A percentile compares a stretch with the other conserved stretches of the same genome.
phyloP scores from a whole-genome alignment of 2,329 filamentous ascomycete genomes.

The Fusarium nurragi region DNA sequence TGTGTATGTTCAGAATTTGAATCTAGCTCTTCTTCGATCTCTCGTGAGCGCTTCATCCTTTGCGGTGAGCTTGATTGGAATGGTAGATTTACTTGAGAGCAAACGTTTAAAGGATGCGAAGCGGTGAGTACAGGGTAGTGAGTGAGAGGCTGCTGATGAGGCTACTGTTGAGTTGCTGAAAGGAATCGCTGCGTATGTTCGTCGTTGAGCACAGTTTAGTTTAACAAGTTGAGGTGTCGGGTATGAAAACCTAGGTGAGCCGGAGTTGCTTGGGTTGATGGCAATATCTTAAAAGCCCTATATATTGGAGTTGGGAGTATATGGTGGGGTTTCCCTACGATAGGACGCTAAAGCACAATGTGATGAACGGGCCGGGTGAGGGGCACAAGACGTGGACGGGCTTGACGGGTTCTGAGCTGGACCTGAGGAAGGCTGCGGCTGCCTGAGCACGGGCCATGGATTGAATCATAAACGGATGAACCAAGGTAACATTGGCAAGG shows the following conservation, averaged over 20 bases:
- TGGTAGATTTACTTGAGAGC: constrained; percentile 43
- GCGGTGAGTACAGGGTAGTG: constrained; percentile 39
- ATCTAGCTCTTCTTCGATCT: constrained; percentile 60
- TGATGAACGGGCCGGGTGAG: constrained; percentile 25
- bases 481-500: not conserved
- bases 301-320: constrained; percentile 9
- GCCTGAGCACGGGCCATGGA: constrained; percentile 23
- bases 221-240: not conserved
- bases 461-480: not conserved
- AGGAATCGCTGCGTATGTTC: not conserved
- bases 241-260: not conserved
- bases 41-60: constrained; percentile 71
- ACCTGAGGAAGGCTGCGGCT: not conserved
- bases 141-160: not conserved
- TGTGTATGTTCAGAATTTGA: constrained; percentile 39
- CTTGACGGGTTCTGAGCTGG: not conserved
- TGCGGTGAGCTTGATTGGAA: constrained; percentile 45
- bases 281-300: not conserved
- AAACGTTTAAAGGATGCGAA: constrained; percentile 19
- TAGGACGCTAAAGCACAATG: constrained; percentile 23
- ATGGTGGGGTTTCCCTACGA: constrained; percentile 19
- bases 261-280: not conserved
- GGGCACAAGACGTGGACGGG: constrained; percentile 14
- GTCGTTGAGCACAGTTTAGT: not conserved
- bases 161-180: not conserved